phyloP scores from a whole-genome alignment of 208 protist genomes.

The Leishmania martiniquensis region DNA sequence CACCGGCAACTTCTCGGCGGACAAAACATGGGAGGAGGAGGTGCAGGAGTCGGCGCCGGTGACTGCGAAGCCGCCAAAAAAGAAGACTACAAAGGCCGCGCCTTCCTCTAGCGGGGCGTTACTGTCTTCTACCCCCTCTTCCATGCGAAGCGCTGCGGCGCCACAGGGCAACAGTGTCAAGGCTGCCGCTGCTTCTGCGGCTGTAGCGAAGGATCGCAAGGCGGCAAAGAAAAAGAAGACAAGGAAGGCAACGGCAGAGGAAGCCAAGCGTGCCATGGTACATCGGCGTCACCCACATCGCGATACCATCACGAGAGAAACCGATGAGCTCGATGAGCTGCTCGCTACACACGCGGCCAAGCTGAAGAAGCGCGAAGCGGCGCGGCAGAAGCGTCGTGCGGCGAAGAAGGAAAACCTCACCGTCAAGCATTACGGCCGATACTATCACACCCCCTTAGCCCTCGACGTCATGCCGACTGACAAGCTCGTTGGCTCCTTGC shows the following conservation, averaged over 20 bases:
- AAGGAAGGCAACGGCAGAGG: constrained; percentile 30
- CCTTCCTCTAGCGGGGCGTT: not conserved
- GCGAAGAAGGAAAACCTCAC: constrained; percentile 61
- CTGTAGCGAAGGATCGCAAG: constrained; percentile 5
- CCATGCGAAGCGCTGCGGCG: not conserved
- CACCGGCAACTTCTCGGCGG: constrained; percentile 60
- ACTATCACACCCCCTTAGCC: constrained; percentile 81
- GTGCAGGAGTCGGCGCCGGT: constrained; percentile 41
- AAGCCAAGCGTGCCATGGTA: constrained; percentile 44
- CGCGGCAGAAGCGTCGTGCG: constrained; percentile 45
- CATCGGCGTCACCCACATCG: constrained; percentile 84
- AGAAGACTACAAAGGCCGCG: constrained; percentile 12
- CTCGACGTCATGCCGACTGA: constrained; percentile 73
- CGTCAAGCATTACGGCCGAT: constrained; percentile 84
- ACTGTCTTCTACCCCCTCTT: not conserved
- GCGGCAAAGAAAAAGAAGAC: constrained; percentile 38
- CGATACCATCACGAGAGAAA: constrained; percentile 51
- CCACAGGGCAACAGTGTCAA: not conserved
- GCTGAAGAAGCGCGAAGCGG: constrained; percentile 42
- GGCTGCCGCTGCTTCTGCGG: not conserved
- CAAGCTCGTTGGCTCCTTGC: constrained; percentile 82
- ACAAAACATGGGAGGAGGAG: constrained; percentile 86
- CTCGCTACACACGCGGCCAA: constrained; percentile 40
- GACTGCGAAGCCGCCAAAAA: constrained; percentile 11
- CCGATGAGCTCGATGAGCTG: constrained; percentile 60